phyloP scores from a whole-genome alignment of 768 basidiomycete genomes.

The Amanita pseudoporphyria region DNA sequence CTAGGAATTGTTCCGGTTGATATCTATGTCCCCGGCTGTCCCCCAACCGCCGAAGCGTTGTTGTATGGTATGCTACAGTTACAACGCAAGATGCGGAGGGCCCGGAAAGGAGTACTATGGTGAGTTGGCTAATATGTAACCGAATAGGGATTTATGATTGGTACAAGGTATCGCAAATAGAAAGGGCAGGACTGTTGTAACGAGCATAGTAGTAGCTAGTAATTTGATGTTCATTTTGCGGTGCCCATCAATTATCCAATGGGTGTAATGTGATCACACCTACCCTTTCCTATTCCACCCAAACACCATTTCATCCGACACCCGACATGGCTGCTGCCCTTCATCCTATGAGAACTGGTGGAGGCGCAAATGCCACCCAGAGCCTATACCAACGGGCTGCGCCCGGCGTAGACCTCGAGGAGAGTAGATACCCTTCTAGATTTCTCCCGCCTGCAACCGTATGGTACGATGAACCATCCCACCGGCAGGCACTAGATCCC shows the following conservation, averaged over 20 bases:
- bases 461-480: not conserved
- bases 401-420: constrained; percentile 52
- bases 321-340: constrained; percentile 41
- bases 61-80: constrained; percentile 95
- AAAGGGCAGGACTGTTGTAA: not conserved
- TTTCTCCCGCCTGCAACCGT: constrained; percentile 13
- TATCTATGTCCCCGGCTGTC: constrained; percentile 96
- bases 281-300: not conserved
- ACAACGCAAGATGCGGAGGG: constrained; percentile 91
- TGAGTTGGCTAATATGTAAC: constrained; percentile 22
- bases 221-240: not conserved
- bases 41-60: constrained; percentile 92
- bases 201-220: not conserved
- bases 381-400: constrained; percentile 43
- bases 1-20: constrained; percentile 95
- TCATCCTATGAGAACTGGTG: constrained; percentile 33
- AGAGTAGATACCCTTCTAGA: constrained; percentile 45
- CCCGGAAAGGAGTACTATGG: constrained; percentile 84
- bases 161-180: constrained; percentile 49
- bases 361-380: constrained; percentile 22
- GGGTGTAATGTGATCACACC: not conserved
- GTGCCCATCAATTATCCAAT: not conserved
- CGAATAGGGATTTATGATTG: not conserved
- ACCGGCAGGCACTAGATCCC: not conserved
- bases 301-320: constrained; percentile 12